Percentiles rank a stretch among this genome's conserved stretches.
phyloP scores from a whole-genome alignment of 1,139 yeast genomes.

The Nakaseomyces bracarensis region DNA sequence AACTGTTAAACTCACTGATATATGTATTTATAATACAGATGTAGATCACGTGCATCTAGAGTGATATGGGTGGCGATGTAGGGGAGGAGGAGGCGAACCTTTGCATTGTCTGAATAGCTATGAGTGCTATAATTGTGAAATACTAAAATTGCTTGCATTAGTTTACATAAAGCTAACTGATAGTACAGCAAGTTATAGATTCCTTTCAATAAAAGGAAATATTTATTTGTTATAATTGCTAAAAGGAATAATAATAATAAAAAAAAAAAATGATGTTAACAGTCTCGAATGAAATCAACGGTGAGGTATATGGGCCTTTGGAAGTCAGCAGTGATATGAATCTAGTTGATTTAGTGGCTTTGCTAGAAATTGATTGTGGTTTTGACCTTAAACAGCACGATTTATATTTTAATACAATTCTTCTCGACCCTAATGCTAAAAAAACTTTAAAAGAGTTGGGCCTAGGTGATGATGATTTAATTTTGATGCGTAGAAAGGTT shows the following conservation, averaged over 20 bases:
- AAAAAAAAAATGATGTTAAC: constrained; percentile 26
- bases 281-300: constrained; percentile 26
- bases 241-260: too few relatives aligned
- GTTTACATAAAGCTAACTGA: too few relatives aligned
- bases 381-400: constrained; percentile 43
- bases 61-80: background rate
- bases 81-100: too few relatives aligned
- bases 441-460: constrained; percentile 42
- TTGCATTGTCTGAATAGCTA: too few relatives aligned
- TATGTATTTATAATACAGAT: too few relatives aligned
- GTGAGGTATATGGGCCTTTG: constrained; percentile 28
- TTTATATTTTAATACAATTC: constrained; percentile 41
- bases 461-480: constrained; percentile 49
- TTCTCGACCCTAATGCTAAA: constrained; percentile 32
- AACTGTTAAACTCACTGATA: too few relatives aligned
- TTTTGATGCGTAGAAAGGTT: constrained; percentile 36
- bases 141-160: too few relatives aligned
- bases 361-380: constrained; percentile 65
- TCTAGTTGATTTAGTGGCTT: constrained; percentile 64
- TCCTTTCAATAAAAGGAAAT: too few relatives aligned
- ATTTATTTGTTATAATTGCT: too few relatives aligned
- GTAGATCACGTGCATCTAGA: background rate
- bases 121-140: too few relatives aligned
- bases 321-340: constrained; percentile 51
- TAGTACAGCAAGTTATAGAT: too few relatives aligned